Evolutionary conservation across 768 basidiomycete genomes (phyloP).

Genomic region (Naganishia randhawae): DNA sequence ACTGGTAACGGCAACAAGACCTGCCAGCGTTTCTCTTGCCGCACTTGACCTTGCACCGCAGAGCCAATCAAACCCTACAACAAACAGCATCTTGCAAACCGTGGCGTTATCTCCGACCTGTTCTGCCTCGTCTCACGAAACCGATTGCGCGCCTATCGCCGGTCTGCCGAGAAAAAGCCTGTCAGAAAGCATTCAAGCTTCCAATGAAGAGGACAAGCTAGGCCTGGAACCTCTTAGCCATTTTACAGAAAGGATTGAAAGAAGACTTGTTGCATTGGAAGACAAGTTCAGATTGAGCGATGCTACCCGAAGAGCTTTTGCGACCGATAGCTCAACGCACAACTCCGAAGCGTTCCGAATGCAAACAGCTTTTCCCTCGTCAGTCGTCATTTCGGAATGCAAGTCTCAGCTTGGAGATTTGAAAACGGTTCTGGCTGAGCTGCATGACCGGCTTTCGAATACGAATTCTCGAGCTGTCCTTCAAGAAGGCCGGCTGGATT

Average conservation of each 20-base stretch:
- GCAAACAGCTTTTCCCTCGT: not conserved
- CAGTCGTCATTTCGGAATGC: not conserved
- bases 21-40: too few relatives aligned
- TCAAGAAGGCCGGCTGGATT: not conserved
- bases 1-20: too few relatives aligned
- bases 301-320: not conserved
- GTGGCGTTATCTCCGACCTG: not conserved
- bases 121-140: too few relatives aligned
- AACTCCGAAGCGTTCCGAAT: not conserved
- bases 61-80: too few relatives aligned
- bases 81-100: too few relatives aligned
- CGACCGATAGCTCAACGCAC: not conserved
- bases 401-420: not conserved
- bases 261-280: not conserved
- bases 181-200: not conserved
- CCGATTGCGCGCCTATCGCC: not conserved
- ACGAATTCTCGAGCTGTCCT: not conserved
- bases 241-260: not conserved
- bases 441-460: not conserved
- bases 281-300: not conserved
- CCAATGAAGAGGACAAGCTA: too few relatives aligned
- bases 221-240: not conserved
- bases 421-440: not conserved
- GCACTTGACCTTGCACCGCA: too few relatives aligned
- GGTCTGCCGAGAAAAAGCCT: not conserved